A percentile compares a stretch with the other conserved stretches of the same genome.
phyloP scores from a whole-genome alignment of 1,284 basidiomycete genomes.

The Ganoderma lingzhi region DNA sequence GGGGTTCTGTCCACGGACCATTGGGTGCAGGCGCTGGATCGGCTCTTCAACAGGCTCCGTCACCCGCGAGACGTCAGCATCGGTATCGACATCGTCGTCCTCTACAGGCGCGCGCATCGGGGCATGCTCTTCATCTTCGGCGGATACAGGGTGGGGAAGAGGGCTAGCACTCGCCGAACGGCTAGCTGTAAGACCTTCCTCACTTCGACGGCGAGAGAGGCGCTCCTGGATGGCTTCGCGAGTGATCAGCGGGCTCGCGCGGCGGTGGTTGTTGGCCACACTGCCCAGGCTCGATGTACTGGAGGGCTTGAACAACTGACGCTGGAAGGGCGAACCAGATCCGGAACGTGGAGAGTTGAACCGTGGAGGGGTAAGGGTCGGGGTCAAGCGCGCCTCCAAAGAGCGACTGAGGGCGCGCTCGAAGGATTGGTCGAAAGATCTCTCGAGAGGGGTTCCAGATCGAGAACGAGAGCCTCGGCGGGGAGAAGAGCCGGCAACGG shows the following conservation, averaged over 20 bases:
- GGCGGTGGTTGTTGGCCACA: slow-evolving; percentile 34
- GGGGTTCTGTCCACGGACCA: slow-evolving; percentile 39
- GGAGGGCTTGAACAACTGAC: slow-evolving; percentile 27
- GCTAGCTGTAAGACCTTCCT: slow-evolving; percentile 46
- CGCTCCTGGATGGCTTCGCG: slow-evolving; percentile 61
- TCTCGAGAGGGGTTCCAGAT: slow-evolving; percentile 19
- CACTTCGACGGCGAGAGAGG: slow-evolving; percentile 53
- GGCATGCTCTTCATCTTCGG: neutral
- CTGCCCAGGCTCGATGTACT: slow-evolving; percentile 35
- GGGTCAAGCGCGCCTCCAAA: slow-evolving; percentile 30
- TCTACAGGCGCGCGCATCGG: neutral
- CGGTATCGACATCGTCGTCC: neutral
- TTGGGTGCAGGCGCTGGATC: slow-evolving; percentile 15
- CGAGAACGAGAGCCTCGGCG: slow-evolving; percentile 15
- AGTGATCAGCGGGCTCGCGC: slow-evolving; percentile 48
- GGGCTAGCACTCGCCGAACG: slow-evolving; percentile 19
- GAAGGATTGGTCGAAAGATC: slow-evolving; percentile 24
- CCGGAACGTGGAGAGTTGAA: slow-evolving; percentile 30
- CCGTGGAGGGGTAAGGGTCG: slow-evolving; percentile 22
- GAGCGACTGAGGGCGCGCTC: slow-evolving; percentile 25
- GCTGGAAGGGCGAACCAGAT: slow-evolving; percentile 27
- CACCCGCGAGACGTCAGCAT: slow-evolving; percentile 13
- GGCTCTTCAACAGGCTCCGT: slow-evolving; percentile 21
- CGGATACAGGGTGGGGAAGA: neutral
- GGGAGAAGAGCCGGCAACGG: slow-evolving; percentile 28